Percentiles rank a stretch among this genome's conserved stretches.
These are phyloP conservation scores for Poa pratensis DNA, from an alignment of 176 grass and related monocot genomes.

Conservation along the genomic window DNA sequence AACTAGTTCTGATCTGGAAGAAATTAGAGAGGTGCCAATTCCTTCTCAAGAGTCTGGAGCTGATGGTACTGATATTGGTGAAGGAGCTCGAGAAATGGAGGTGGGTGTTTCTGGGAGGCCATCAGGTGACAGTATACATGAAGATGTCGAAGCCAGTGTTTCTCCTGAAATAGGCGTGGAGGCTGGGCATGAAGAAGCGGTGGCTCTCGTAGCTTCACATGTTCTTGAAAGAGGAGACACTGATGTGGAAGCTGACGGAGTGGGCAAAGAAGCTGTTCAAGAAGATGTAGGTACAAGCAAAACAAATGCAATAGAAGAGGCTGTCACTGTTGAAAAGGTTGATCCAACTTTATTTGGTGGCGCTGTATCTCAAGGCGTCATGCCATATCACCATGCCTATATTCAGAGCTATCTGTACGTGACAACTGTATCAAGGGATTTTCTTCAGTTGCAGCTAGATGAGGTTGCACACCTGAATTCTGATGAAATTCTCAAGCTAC, in stretches of 20 bases:
- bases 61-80: constrained; percentile 22
- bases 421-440: constrained; percentile 63
- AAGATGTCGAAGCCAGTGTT: constrained; percentile 10
- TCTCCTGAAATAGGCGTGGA: constrained; percentile 20
- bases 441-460: constrained; percentile 73
- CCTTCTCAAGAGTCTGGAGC: constrained; percentile 29
- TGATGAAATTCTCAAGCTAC: constrained; percentile 54
- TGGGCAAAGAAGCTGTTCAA: constrained; percentile 39
- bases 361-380: background rate
- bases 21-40: constrained; percentile 22
- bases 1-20: constrained; percentile 7
- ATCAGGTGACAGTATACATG: constrained; percentile 32
- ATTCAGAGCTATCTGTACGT: constrained; percentile 67
- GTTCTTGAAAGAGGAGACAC: constrained; percentile 36
- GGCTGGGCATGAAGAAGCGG: constrained; percentile 32
- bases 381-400: constrained; percentile 53
- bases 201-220: constrained; percentile 11
- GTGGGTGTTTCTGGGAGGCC: constrained; percentile 34
- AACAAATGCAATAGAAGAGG: constrained; percentile 41
- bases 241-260: constrained; percentile 36
- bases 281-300: constrained; percentile 33
- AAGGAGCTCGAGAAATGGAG: constrained; percentile 22
- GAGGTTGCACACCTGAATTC: constrained; percentile 52
- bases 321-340: constrained; percentile 35
- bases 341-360: constrained; percentile 36